Conservation (phyloP, 345 rosid genomes). For the Hevea brasiliensis region DNA sequence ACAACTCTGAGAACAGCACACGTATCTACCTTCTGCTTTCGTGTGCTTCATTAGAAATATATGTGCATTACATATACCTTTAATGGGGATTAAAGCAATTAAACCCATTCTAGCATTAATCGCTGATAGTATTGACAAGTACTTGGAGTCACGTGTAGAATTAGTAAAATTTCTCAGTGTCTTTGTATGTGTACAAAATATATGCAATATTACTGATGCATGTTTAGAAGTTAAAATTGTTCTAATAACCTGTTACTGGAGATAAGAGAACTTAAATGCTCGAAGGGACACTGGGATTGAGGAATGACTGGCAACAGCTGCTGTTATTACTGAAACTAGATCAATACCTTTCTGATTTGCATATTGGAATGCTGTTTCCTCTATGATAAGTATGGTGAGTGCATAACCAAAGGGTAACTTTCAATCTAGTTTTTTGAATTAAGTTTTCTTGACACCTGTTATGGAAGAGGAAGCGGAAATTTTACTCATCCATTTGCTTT, state of each 20-base stretch:
- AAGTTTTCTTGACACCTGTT: neutral
- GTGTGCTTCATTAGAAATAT: conserved; percentile 58
- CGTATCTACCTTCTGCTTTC: conserved; percentile 57
- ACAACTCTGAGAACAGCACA: conserved; percentile 54
- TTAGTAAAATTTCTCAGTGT: neutral
- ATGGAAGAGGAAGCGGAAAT: neutral
- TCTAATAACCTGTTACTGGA: conserved; percentile 55
- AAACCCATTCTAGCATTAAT: conserved; percentile 78
- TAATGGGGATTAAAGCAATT: conserved; percentile 67
- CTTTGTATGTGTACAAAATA: too few species aligned
- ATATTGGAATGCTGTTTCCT: conserved; percentile 71
- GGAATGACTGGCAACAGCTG: conserved; percentile 74
- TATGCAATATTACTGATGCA: too few species aligned
- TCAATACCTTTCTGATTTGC: conserved; percentile 56
- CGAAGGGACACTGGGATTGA: conserved; percentile 64
- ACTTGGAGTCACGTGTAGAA: conserved; percentile 50
- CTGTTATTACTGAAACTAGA: conserved; percentile 65
- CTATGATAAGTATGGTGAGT: conserved; percentile 63
- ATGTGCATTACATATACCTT: conserved; percentile 74
- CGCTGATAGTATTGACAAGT: conserved; percentile 57
- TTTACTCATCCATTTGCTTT: conserved; percentile 85
- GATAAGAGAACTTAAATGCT: conserved; percentile 74
- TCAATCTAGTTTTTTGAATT: neutral
- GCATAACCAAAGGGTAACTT: conserved; percentile 33
- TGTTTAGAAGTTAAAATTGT: too few species aligned